These are phyloP conservation scores for Colletotrichum sp. DNA, from an alignment of 2,329 filamentous ascomycete species.

Conservation along the genomic window DNA sequence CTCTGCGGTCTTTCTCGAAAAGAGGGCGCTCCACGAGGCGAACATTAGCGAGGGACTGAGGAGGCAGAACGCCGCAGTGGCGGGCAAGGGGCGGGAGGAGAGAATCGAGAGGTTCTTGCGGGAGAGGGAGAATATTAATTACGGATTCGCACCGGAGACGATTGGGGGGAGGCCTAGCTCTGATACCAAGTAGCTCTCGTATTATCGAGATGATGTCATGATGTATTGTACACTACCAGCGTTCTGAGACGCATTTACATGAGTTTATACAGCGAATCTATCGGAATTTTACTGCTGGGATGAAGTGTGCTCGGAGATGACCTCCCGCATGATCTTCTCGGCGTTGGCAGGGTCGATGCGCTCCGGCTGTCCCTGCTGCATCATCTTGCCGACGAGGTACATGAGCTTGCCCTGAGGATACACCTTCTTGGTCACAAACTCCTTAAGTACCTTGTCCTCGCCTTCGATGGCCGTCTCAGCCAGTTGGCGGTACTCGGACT, in stretches of 20 bases:
- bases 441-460: slow-evolving; percentile 50
- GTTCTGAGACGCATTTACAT: neutral
- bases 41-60: slow-evolving; percentile 67
- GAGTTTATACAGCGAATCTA: neutral
- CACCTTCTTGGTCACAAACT: slow-evolving; percentile 47
- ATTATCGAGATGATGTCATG: slow-evolving; percentile 7
- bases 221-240: slow-evolving; percentile 9
- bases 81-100: slow-evolving; percentile 61
- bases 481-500: slow-evolving; percentile 52
- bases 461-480: slow-evolving; percentile 48
- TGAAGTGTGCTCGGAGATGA: slow-evolving; percentile 27
- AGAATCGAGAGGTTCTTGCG: slow-evolving; percentile 80
- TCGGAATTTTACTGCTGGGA: neutral
- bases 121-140: slow-evolving; percentile 63
- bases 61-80: slow-evolving; percentile 56
- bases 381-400: slow-evolving; percentile 65
- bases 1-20: slow-evolving; percentile 67
- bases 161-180: neutral
- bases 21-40: slow-evolving; percentile 69
- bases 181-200: neutral
- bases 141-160: slow-evolving; percentile 31
- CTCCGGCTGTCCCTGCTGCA: slow-evolving; percentile 57
- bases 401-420: slow-evolving; percentile 65
- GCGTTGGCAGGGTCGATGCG: slow-evolving; percentile 59
- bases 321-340: slow-evolving; percentile 47